These are phyloP conservation scores for Solanum tarijense DNA, from an alignment of 257 asterid species.

Conservation along the genomic window DNA sequence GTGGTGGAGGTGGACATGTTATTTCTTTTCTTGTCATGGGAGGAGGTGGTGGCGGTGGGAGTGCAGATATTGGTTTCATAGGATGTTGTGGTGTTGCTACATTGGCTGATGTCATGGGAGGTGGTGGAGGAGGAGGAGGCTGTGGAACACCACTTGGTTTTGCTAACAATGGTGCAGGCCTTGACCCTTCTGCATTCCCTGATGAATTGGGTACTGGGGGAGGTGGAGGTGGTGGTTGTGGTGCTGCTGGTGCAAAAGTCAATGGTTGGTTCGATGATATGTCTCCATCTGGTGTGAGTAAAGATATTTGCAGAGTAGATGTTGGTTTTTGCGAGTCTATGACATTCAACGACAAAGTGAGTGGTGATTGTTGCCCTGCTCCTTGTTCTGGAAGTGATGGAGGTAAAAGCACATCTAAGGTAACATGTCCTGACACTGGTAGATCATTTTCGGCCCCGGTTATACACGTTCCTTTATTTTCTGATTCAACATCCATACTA, in stretches of 20 bases:
- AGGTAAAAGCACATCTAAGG: constrained; percentile 17
- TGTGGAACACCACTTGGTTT: constrained; percentile 9
- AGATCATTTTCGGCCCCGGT: neutral
- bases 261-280: neutral
- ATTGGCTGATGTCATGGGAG: neutral
- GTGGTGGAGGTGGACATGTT: constrained; percentile 10
- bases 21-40: neutral
- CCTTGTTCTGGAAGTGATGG: constrained; percentile 13
- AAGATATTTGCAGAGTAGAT: neutral
- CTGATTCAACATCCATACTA: constrained; percentile 6
- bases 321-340: constrained; percentile 1
- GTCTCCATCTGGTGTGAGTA: neutral
- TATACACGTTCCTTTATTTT: constrained; percentile 2
- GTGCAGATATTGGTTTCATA: constrained; percentile 5
- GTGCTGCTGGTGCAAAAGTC: neutral
- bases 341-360: neutral
- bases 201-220: neutral
- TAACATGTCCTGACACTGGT: constrained; percentile 3
- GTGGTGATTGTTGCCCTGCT: neutral
- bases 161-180: neutral
- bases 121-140: constrained; percentile 20
- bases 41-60: constrained; percentile 15
- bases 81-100: constrained; percentile 3
- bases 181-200: neutral
- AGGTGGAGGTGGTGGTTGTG: constrained; percentile 13